These are phyloP conservation scores for Secale cereale DNA, from an alignment of 176 grass and related monocot species.

Conservation along the genomic window DNA sequence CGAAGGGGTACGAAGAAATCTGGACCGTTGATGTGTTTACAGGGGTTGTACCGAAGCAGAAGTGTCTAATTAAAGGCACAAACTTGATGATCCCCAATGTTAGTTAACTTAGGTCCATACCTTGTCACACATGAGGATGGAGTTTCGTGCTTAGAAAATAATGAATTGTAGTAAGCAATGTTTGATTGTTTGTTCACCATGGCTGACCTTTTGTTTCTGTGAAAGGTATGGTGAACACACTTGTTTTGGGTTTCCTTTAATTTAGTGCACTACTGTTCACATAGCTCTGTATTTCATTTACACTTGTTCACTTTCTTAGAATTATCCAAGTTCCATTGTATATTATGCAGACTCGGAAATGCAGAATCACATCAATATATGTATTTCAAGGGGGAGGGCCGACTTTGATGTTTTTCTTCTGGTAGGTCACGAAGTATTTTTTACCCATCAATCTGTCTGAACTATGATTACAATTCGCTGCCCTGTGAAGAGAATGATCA, in stretches of 20 bases:
- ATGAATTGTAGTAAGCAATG: background rate
- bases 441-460: constrained; percentile 12
- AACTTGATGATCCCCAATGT: background rate
- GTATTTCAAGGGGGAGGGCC: constrained; percentile 50
- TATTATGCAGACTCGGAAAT: constrained; percentile 69
- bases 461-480: background rate
- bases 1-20: too few species aligned
- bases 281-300: background rate
- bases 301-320: background rate
- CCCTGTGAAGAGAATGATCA: too few species aligned
- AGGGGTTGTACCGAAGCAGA: too few species aligned
- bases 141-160: background rate
- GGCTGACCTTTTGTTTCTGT: background rate
- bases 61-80: background rate
- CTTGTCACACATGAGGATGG: background rate
- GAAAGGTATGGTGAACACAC: background rate
- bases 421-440: constrained; percentile 45
- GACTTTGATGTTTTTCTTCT: constrained; percentile 49
- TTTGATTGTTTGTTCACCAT: background rate
- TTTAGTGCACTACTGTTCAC: background rate
- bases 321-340: constrained; percentile 24
- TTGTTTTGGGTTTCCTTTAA: background rate
- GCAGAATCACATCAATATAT: constrained; percentile 57
- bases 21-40: too few species aligned
- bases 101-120: background rate